Percentiles rank a stretch among this genome's conserved stretches.
Conservation (phyloP, 2,329 filamentous ascomycete species). For the Hortaea werneckii region DNA sequence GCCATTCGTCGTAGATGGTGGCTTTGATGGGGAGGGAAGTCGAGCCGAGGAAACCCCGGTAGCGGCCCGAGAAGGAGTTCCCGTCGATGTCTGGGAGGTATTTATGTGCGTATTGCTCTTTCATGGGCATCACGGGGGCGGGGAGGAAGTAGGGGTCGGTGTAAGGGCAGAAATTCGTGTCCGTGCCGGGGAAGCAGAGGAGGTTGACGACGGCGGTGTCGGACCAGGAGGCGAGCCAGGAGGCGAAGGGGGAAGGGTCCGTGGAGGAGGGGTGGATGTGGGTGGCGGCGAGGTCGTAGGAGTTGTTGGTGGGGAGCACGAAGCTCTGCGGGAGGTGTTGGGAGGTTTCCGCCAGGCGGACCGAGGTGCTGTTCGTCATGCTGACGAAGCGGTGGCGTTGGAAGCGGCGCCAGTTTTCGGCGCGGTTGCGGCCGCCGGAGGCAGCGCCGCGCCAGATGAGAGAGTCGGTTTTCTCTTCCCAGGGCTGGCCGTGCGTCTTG, state of each 20-base stretch:
- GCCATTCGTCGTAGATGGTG: constrained; percentile 72
- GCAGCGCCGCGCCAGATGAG: constrained; percentile 41
- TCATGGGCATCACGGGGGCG: constrained; percentile 25
- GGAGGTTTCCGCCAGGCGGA: constrained; percentile 40
- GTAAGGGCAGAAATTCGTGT: constrained; percentile 33
- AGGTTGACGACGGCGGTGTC: constrained; percentile 37
- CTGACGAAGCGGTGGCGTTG: constrained; percentile 66
- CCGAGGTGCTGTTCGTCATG: constrained; percentile 58
- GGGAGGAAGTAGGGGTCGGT: constrained; percentile 31
- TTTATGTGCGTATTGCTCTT: constrained; percentile 45
- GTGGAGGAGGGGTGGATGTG: constrained; percentile 29
- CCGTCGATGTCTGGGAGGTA: constrained; percentile 70
- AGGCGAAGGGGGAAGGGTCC: constrained; percentile 16
- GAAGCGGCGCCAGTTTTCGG: constrained; percentile 58
- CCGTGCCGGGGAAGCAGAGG: constrained; percentile 30
- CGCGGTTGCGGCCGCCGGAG: constrained; percentile 37
- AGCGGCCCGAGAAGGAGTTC: constrained; percentile 37
- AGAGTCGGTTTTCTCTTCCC: constrained; percentile 33
- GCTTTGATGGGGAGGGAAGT: constrained; percentile 66
- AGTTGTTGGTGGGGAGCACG: constrained; percentile 27
- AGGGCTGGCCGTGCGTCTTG: constrained; percentile 28
- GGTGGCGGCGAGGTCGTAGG: constrained; percentile 27
- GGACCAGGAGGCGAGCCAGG: constrained; percentile 31
- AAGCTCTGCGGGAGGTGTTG: constrained; percentile 27
- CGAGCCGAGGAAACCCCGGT: constrained; percentile 50